Percentiles rank a stretch among this genome's conserved stretches.
Evolutionary conservation across 2,329 filamentous ascomycete species (phyloP).

Genomic region (Lasiodiplodia sp.): DNA sequence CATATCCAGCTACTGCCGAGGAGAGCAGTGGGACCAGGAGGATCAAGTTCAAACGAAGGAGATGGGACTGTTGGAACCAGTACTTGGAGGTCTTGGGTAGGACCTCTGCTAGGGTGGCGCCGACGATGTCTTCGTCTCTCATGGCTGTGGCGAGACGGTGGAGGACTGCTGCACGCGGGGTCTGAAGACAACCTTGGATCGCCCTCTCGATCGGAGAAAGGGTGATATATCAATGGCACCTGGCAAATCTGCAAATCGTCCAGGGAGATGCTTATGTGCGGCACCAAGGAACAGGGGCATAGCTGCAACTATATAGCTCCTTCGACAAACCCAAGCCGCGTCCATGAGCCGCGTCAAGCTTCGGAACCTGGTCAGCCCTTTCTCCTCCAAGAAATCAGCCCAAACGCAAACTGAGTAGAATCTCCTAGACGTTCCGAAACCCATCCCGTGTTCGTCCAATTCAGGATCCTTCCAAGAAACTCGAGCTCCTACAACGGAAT

Average conservation of each 20-base stretch:
- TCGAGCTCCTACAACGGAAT: not conserved
- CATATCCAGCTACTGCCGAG: slow-evolving; percentile 54
- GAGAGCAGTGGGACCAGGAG: slow-evolving; percentile 55
- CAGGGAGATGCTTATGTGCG: not conserved
- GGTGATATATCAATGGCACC: too few relatives aligned
- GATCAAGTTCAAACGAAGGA: slow-evolving; percentile 55
- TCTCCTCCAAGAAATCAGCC: not conserved
- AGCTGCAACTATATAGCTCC: slow-evolving; percentile 1
- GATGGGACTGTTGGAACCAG: slow-evolving; percentile 54
- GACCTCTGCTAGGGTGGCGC: slow-evolving; percentile 43
- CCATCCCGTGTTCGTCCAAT: not conserved
- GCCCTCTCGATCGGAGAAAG: not conserved
- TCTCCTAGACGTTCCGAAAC: not conserved
- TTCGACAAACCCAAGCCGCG: not conserved
- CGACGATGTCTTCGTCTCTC: slow-evolving; percentile 62
- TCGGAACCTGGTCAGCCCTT: not conserved
- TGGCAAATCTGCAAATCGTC: too few relatives aligned
- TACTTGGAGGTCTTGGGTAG: slow-evolving; percentile 51
- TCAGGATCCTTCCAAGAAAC: not conserved
- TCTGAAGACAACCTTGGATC: not conserved
- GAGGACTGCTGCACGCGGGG: too few relatives aligned
- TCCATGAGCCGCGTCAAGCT: slow-evolving; percentile 7
- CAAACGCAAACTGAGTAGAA: not conserved
- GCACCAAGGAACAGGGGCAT: not conserved
- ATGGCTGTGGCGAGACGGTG: slow-evolving; percentile 42